Conservation (phyloP, 805 yeast genomes). For the Yarrowia sp. region DNA sequence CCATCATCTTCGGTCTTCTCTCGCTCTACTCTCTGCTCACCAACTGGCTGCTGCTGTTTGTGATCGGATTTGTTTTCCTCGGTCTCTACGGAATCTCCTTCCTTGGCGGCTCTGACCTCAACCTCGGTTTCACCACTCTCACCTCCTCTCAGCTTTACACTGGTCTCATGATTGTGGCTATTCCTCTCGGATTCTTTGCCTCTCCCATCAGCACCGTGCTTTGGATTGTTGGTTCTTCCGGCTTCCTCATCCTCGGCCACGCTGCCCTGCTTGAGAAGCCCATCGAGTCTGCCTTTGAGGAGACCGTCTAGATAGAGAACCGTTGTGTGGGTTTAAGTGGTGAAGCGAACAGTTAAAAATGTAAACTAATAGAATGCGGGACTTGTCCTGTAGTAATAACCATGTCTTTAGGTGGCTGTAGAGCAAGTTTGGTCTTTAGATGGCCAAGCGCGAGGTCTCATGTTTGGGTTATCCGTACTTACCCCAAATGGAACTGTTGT, state of each 20-base stretch:
- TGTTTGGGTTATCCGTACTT: too few species aligned
- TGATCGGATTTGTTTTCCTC: constrained; percentile 64
- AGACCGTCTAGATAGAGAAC: constrained; percentile 38
- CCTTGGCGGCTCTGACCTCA: constrained; percentile 80
- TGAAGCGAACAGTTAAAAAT: constrained; percentile 13
- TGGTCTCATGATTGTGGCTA: constrained; percentile 67
- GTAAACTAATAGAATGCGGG: constrained; percentile 20
- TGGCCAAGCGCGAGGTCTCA: too few species aligned
- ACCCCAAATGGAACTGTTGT: too few species aligned
- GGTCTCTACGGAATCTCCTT: constrained; percentile 78
- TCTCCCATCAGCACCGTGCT: constrained; percentile 84
- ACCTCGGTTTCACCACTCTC: constrained; percentile 61
- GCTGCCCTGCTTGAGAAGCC: constrained; percentile 94
- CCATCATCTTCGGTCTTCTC: constrained; percentile 65
- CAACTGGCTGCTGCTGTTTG: constrained; percentile 79
- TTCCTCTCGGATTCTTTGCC: constrained; percentile 82
- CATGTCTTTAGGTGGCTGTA: background rate
- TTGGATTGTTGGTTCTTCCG: constrained; percentile 89
- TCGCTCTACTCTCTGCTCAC: constrained; percentile 85
- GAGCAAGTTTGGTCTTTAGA: too few species aligned
- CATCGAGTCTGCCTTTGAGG: constrained; percentile 88
- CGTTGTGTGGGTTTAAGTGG: background rate
- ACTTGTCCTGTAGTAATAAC: background rate
- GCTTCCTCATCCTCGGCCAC: constrained; percentile 74
- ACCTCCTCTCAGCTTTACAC: constrained; percentile 82